Evolutionary conservation across 139 green algal genomes (phyloP).

Genomic region (Asterochloris erici): DNA sequence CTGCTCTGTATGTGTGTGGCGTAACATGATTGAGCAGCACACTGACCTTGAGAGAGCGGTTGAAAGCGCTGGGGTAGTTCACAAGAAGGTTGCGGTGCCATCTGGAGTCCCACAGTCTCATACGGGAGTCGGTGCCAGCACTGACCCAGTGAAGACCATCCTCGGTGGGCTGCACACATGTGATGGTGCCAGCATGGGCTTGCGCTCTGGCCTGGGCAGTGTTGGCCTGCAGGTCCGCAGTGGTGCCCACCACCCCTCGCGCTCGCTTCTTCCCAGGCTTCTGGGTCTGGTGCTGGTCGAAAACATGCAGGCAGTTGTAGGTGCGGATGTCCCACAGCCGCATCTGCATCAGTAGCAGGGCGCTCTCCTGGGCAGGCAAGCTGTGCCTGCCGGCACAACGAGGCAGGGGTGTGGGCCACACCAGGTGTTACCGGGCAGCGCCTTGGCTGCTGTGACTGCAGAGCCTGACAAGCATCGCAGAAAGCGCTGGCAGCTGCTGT

Average conservation of each 20-base stretch:
- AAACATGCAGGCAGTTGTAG: slow-evolving; percentile 44
- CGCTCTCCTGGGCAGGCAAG: neutral
- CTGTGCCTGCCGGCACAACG: neutral
- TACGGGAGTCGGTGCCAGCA: slow-evolving; percentile 65
- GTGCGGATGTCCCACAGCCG: slow-evolving; percentile 76
- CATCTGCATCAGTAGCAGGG: slow-evolving; percentile 35
- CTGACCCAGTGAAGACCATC: slow-evolving; percentile 65
- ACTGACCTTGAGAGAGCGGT: slow-evolving; percentile 41
- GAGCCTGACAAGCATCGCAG: neutral
- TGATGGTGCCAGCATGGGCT: slow-evolving; percentile 43
- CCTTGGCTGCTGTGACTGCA: neutral
- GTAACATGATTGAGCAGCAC: too few species aligned
- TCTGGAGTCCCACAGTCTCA: slow-evolving; percentile 76
- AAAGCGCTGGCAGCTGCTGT: neutral
- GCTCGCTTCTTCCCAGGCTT: neutral
- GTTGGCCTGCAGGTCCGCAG: neutral
- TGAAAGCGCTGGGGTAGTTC: slow-evolving; percentile 59
- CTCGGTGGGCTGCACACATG: slow-evolving; percentile 50
- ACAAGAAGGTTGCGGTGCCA: slow-evolving; percentile 56
- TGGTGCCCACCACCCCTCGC: too few species aligned
- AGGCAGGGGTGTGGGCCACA: neutral
- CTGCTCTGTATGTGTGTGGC: too few species aligned
- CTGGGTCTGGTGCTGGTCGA: slow-evolving; percentile 61
- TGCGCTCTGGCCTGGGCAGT: neutral
- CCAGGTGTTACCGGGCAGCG: neutral